Percentiles rank a stretch among this genome's conserved stretches.
phyloP scores from a whole-genome alignment of 805 yeast genomes.

The Sungouiozyma ichnusensis region DNA sequence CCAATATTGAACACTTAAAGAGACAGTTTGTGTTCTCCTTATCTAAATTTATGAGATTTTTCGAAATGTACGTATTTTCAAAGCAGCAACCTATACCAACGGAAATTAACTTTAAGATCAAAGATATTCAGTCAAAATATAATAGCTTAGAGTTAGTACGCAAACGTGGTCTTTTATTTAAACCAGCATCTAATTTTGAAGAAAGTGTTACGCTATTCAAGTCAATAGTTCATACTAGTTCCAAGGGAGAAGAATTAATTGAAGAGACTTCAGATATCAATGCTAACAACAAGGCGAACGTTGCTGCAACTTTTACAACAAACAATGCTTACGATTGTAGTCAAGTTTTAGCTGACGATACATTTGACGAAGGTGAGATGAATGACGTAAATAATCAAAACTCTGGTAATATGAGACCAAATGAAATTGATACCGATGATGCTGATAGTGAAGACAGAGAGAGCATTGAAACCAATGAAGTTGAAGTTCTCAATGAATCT shows the following conservation, averaged over 20 bases:
- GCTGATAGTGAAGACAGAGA: conserved; percentile 5
- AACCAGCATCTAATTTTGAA: conserved; percentile 29
- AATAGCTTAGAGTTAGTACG: not conserved
- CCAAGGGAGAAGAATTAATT: not conserved
- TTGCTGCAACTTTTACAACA: too few species aligned
- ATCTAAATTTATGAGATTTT: conserved; percentile 39
- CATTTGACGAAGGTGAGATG: too few species aligned
- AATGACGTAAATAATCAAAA: too few species aligned
- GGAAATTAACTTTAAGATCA: conserved; percentile 47
- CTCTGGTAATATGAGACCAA: not conserved
- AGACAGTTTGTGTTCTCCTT: conserved; percentile 21
- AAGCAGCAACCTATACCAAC: conserved; percentile 54
- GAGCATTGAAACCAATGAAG: conserved; percentile 18
- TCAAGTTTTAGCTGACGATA: too few species aligned
- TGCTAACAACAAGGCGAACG: too few species aligned
- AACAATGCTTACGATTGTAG: too few species aligned
- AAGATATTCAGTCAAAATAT: conserved; percentile 22
- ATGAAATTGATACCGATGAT: conserved; percentile 1
- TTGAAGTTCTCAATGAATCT: conserved; percentile 16
- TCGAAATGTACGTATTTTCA: conserved; percentile 61
- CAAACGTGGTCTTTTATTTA: conserved; percentile 16
- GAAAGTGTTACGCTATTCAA: conserved; percentile 36
- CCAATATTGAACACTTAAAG: conserved; percentile 19
- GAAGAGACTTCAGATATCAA: not conserved
- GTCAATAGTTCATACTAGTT: not conserved